These are phyloP conservation scores for Phytophthora colocasiae DNA, from an alignment of 352 stramenopile species.

Conservation along the genomic window DNA sequence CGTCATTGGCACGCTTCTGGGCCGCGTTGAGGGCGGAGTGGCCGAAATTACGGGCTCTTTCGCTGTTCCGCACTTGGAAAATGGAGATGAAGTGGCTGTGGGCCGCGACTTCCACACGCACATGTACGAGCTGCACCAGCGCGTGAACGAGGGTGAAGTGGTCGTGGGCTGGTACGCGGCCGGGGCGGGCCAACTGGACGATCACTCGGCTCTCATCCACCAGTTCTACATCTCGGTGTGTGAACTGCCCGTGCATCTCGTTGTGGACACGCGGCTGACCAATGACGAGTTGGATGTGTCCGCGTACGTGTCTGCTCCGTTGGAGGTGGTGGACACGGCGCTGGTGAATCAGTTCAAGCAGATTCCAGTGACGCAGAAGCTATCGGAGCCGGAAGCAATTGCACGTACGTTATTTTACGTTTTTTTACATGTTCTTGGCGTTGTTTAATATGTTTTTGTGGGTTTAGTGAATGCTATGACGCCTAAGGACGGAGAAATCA, in stretches of 20 bases:
- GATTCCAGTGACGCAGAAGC: constrained; percentile 92
- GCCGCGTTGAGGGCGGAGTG: constrained; percentile 85
- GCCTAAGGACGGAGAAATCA: constrained; percentile 46
- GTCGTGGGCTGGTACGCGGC: constrained; percentile 98
- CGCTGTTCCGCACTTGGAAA: constrained; percentile 97
- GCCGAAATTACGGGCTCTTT: constrained; percentile 96
- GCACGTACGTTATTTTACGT: constrained; percentile 69
- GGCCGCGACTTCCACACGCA: constrained; percentile 98
- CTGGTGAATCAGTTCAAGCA: constrained; percentile 95
- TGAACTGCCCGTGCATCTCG: constrained; percentile 93
- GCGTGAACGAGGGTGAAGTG: constrained; percentile 94
- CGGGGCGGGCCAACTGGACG: constrained; percentile 81
- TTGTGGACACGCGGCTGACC: constrained; percentile 93
- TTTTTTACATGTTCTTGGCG: neutral
- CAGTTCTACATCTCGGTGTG: constrained; percentile 98
- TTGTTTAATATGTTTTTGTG: neutral
- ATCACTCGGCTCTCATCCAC: constrained; percentile 97
- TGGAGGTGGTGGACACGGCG: constrained; percentile 91
- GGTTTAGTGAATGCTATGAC: constrained; percentile 75
- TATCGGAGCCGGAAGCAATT: constrained; percentile 94
- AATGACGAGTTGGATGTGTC: constrained; percentile 88
- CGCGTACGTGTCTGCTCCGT: constrained; percentile 91
- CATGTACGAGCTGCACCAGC: constrained; percentile 96
- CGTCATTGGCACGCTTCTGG: constrained; percentile 98
- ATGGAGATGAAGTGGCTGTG: constrained; percentile 96